phyloP scores from a whole-genome alignment of 257 asterid genomes.

The Henckelia pumila region DNA sequence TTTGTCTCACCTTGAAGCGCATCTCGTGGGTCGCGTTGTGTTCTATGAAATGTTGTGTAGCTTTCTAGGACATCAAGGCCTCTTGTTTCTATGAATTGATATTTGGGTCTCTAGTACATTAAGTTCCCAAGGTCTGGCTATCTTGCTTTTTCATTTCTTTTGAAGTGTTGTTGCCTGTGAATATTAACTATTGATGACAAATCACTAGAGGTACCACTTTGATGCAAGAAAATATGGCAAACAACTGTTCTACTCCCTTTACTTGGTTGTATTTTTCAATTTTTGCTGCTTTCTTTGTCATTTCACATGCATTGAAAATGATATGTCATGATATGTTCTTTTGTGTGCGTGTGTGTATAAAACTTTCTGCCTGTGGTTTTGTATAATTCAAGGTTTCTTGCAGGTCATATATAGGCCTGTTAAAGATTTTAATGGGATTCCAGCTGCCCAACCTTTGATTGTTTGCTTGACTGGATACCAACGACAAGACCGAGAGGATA shows the following conservation, averaged over 20 bases:
- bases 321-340: background rate
- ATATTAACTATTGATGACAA: background rate
- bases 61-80: background rate
- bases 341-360: too few relatives aligned
- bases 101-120: background rate
- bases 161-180: background rate
- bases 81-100: background rate
- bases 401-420: conserved; percentile 79
- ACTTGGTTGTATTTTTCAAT: conserved; percentile 1
- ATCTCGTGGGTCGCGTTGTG: background rate
- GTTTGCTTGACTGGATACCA: conserved; percentile 91
- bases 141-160: background rate
- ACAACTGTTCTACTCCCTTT: background rate
- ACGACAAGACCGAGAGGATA: conserved; percentile 69
- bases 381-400: conserved; percentile 16
- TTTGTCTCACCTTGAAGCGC: background rate
- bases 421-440: conserved; percentile 73
- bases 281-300: background rate
- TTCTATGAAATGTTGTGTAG: background rate
- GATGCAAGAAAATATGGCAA: background rate
- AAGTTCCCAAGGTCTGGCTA: background rate
- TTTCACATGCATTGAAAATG: background rate
- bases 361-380: background rate
- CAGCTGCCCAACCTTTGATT: conserved; percentile 66
- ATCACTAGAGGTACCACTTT: conserved; percentile 3